Evolutionary conservation across 495 filamentous ascomycete genomes (phyloP), one percentile per base, ranked within the genome.

Genomic region (Aspergillus nidulans): DNA sequence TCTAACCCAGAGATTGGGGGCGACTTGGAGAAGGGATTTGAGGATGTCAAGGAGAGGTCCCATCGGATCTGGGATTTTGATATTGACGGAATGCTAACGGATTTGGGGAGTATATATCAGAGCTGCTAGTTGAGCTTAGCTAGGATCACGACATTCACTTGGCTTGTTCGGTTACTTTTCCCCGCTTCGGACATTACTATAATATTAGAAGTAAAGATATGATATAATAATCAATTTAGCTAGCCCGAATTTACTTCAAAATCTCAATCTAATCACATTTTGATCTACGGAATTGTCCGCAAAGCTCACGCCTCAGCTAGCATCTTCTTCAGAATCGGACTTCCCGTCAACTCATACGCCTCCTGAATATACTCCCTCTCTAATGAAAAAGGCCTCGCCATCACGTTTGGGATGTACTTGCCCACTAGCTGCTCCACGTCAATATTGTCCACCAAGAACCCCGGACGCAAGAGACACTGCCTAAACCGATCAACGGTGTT

Each of bases 311-410:
- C 24, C 38, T 23, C 38, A 23, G 49, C 44, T 42, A 64, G 15
- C 2, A 64, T 57, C 42, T 59, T 56, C 10, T 16, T 53, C 41
- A 64, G 20, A 9, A 64, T 26, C 6, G 62, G 58, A 34, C 62
- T 64, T 10, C 42, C 30, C n/a, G 91, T 96, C 58, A 95, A 69
- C 32, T 80, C 77, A 68, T 90, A 92, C 19, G 92, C 91, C 63
- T 95, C 88, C 77, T 91, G 87, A 70, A 96, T 92, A 71, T 95
- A 95, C 67, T 90, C 88, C 74, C 88, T 89, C 23, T 87, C 88
- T 34, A 95, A 70, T 60, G 89, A 84, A 68, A 74, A 74, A 8
- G 69, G 66, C 21, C 50, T 55, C n/a, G 57, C 71, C 24, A 63
- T 70, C 4, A 75, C 43, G 43, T 75, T 75, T 0, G 72, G 69